Conservation (phyloP, 768 basidiomycete genomes). For the Naganishia vaughanmartiniae region DNA sequence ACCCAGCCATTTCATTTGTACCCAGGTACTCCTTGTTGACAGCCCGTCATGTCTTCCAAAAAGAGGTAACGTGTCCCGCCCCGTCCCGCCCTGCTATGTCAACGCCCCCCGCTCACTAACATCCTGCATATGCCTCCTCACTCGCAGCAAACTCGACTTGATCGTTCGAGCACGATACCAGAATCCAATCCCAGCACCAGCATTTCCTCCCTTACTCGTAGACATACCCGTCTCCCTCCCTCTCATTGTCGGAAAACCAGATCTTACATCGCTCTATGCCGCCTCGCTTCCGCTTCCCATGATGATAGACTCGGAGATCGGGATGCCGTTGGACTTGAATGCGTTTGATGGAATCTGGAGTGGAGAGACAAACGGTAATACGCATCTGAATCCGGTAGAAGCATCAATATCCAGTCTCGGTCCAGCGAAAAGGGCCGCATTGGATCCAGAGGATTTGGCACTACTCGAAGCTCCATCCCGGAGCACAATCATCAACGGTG, state of each 20-base stretch:
- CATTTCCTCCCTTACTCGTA: slow-evolving; percentile 93
- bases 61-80: slow-evolving; percentile 10
- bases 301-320: slow-evolving; percentile 94
- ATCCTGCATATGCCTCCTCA: background rate
- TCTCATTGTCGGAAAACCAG: slow-evolving; percentile 74
- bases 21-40: too few relatives aligned
- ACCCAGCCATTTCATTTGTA: too few relatives aligned
- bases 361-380: slow-evolving; percentile 59
- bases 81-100: background rate
- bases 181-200: slow-evolving; percentile 90
- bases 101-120: background rate
- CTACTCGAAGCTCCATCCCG: slow-evolving; percentile 66
- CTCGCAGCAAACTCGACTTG: slow-evolving; percentile 71
- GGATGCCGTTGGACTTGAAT: slow-evolving; percentile 89
- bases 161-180: slow-evolving; percentile 88
- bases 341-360: slow-evolving; percentile 80
- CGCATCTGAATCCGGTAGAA: slow-evolving; percentile 65
- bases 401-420: slow-evolving; percentile 58
- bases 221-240: slow-evolving; percentile 84
- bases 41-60: slow-evolving; percentile 22
- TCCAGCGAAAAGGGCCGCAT: slow-evolving; percentile 61
- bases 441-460: slow-evolving; percentile 50
- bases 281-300: slow-evolving; percentile 82
- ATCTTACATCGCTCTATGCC: slow-evolving; percentile 76
- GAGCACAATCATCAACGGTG: slow-evolving; percentile 55